A percentile compares a stretch with the other conserved stretches of the same genome.
These are phyloP conservation scores for Plasmodium vivax DNA, from an alignment of 169 alveolate species.

Conservation along the genomic window DNA sequence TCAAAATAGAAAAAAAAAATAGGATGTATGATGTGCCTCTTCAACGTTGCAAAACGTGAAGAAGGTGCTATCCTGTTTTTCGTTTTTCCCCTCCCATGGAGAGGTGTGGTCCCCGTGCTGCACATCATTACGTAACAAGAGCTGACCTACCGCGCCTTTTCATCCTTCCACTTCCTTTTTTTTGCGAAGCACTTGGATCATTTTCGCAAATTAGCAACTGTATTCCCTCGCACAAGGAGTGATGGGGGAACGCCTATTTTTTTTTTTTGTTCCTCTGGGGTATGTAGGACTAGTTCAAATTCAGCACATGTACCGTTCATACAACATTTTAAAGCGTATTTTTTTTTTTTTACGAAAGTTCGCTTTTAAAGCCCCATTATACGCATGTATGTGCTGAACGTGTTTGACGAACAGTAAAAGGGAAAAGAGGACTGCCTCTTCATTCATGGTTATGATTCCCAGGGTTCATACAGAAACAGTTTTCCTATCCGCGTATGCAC, in stretches of 20 bases:
- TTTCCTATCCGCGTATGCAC: background rate
- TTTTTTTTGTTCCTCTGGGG: background rate
- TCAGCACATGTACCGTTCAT: background rate
- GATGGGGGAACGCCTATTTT: background rate
- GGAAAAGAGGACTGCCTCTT: background rate
- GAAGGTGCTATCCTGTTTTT: background rate
- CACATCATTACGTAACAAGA: background rate
- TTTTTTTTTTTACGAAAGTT: background rate
- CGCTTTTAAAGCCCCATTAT: background rate
- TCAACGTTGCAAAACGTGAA: background rate
- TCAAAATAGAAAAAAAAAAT: background rate
- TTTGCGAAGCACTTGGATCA: background rate
- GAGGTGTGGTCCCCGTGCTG: background rate
- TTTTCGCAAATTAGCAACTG: background rate
- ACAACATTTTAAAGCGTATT: background rate
- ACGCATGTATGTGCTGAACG: background rate
- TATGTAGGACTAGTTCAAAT: background rate
- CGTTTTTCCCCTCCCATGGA: background rate
- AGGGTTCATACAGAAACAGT: background rate
- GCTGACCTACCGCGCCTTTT: background rate
- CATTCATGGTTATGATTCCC: background rate
- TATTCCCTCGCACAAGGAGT: background rate
- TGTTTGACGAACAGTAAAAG: background rate
- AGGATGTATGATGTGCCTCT: background rate
- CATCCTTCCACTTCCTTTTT: background rate